Base-by-base conservation (phyloP, 192 early-diverging fungal species). In the Mortierella alpina region DNA sequence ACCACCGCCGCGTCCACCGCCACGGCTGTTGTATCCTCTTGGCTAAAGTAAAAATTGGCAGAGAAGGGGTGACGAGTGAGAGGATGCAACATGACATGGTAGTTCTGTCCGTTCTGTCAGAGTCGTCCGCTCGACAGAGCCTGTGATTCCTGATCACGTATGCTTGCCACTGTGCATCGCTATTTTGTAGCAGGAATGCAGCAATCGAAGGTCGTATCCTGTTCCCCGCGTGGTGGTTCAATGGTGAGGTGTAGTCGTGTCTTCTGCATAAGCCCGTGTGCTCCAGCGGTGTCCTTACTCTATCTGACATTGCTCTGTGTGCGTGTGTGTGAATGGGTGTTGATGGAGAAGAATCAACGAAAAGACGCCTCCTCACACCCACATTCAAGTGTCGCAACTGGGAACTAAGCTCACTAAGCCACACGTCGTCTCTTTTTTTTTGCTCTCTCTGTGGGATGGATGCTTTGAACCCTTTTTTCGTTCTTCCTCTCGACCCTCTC, bases 1-100 rank as follows among this genome's bases (percentile, higher is more conserved):
- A 61, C 86, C 71, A 41, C 87, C 82, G n/a, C 87, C 82, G 41
- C 87, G 72, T 50, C 87, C 88, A 46, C 91, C 85, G 14, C 87
- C 69, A 39, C 86, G 83, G 22, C 84, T 80, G 54, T 84, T 84
- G 63, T 90, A 84, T 72, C 84, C 70, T 80, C 77, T 80, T 80
- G 77, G 77, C 77, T 80, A 80, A 22, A 31, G 31, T 53, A 4
- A 14, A 14, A 9, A 18, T 22, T 53, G 1, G 17, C 44, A 63
- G 61, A 41, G 1, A 18, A 41, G 17, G 10, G 49, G 1, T 50
- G 49, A 3, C 31, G 31, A 31, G 31, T 31, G 31, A 31, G 31
- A 31, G 31, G 3, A 31, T 3, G 31, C 31, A 31, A 31, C 31
- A 31, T 31, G 31, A 31, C 31, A 1, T 31, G 1, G 31, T 31